phyloP scores from a whole-genome alignment of 257 asterid species.

The Solanum chiquidenum region DNA sequence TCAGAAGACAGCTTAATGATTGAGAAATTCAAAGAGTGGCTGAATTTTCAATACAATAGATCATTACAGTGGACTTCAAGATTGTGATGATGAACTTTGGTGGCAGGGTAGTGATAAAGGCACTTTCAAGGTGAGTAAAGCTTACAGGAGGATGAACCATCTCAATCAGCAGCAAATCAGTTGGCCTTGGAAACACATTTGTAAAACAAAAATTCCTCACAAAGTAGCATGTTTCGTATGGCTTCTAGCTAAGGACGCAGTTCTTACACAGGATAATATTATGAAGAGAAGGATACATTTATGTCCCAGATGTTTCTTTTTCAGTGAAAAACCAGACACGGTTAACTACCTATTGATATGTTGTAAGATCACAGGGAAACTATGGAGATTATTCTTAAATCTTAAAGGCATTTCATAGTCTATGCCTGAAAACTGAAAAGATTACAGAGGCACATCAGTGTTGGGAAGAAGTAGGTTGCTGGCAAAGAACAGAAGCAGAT shows the following conservation, averaged over 20 bases:
- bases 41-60: not conserved
- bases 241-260: no score
- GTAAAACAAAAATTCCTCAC: no score
- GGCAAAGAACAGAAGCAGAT: not conserved
- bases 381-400: not conserved
- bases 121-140: not conserved
- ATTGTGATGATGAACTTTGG: not conserved
- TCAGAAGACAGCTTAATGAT: not conserved
- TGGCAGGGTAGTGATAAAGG: not conserved
- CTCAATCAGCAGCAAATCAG: not conserved
- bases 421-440: not conserved
- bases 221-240: no score
- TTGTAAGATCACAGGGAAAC: not conserved
- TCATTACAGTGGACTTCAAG: not conserved
- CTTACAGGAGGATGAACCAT: not conserved
- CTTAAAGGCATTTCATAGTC: not conserved
- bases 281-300: no score
- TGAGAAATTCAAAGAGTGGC: not conserved
- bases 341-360: not conserved
- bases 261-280: no score
- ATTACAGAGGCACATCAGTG: not conserved
- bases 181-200: not conserved
- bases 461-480: not conserved
- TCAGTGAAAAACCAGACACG: not conserved
- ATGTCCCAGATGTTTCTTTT: no score